Conservation (phyloP, 306 rosid genomes). For the barrel medic (Medicago truncatula) region DNA sequence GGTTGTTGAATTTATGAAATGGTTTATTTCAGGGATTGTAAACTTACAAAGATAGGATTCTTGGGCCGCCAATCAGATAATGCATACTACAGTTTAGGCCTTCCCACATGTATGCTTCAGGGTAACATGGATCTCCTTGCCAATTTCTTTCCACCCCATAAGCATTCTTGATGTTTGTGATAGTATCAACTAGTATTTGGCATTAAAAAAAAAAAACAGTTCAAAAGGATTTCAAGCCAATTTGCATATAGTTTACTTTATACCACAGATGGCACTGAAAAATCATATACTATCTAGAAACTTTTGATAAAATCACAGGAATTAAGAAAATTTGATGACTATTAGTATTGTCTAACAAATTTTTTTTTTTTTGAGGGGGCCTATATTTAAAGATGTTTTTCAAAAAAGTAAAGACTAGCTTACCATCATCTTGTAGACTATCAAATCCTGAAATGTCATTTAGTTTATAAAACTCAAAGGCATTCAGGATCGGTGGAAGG, state of each 20-base stretch:
- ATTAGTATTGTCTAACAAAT: no score
- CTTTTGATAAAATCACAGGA: no score
- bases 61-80: no score
- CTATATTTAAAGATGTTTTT: no score
- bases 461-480: constrained; percentile 40
- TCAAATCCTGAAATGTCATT: constrained; percentile 8
- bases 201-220: neutral
- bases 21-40: no score
- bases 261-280: constrained; percentile 7
- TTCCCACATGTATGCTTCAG: constrained; percentile 52
- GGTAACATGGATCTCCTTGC: constrained; percentile 73
- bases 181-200: constrained; percentile 53
- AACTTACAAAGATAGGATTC: constrained; percentile 63
- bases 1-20: neutral
- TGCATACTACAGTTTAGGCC: constrained; percentile 53
- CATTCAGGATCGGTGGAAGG: constrained; percentile 56
- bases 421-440: no score
- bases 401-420: no score
- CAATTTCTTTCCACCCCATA: constrained; percentile 56
- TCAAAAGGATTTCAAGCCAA: constrained; percentile 13
- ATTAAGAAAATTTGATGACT: no score
- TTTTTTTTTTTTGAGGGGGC: no score
- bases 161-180: constrained; percentile 56
- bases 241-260: neutral
- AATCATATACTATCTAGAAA: no score